Evolutionary conservation across 805 yeast species (phyloP).

Genomic region (Ogataea nonfermentans): DNA sequence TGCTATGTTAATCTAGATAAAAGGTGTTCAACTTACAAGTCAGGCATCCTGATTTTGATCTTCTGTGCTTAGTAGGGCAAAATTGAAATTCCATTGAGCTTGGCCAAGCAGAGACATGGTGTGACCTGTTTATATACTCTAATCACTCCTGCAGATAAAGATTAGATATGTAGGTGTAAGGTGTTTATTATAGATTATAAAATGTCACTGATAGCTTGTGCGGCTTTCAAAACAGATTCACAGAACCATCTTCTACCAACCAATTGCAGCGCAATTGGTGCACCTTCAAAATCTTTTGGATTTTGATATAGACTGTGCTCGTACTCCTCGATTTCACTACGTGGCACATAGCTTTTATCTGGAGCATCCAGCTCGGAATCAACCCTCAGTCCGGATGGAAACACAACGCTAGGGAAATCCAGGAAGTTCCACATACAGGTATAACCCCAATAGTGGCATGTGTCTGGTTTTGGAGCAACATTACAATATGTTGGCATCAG

Average conservation of each 20-base stretch:
- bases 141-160: too few species aligned
- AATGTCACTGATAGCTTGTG: constrained; percentile 37
- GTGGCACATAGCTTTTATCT: constrained; percentile 17
- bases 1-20: too few species aligned
- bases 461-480: constrained; percentile 63
- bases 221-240: constrained; percentile 46
- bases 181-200: constrained; percentile 8
- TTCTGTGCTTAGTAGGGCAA: too few species aligned
- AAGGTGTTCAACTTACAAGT: too few species aligned
- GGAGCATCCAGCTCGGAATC: constrained; percentile 33
- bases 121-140: too few species aligned
- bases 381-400: constrained; percentile 56
- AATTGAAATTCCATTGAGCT: too few species aligned
- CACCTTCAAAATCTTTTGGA: constrained; percentile 36
- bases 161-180: too few species aligned
- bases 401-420: constrained; percentile 60
- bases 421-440: constrained; percentile 66
- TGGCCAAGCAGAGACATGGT: too few species aligned
- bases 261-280: constrained; percentile 51
- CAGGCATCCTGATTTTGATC: too few species aligned
- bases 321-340: constrained; percentile 30
- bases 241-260: constrained; percentile 51
- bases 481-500: constrained; percentile 61
- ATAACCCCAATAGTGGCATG: constrained; percentile 69
- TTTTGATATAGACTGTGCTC: constrained; percentile 34